Conservation (phyloP, 345 rosid species). For the Salix caprea region DNA sequence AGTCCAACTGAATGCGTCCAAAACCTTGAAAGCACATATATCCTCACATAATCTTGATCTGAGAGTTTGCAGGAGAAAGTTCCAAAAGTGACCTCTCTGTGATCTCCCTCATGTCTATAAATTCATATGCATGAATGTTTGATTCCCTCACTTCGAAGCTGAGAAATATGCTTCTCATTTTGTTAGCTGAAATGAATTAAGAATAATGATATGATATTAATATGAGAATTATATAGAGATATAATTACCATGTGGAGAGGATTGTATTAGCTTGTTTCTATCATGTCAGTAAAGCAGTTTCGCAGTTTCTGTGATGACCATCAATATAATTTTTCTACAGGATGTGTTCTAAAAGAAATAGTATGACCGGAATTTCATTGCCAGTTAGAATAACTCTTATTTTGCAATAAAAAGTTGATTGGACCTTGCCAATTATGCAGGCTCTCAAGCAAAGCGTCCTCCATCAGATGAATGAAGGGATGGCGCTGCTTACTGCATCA, state of each 20-base stretch:
- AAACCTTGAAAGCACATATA: no score
- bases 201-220: no score
- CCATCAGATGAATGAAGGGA: slow-evolving; percentile 55
- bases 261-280: background rate
- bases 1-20: no score
- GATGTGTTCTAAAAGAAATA: background rate
- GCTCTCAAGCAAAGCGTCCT: slow-evolving; percentile 63
- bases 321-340: background rate
- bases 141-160: no score
- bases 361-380: background rate
- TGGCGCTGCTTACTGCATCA: slow-evolving; percentile 44
- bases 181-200: no score
- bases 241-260: background rate
- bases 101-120: no score
- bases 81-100: no score
- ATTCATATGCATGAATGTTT: no score
- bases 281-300: background rate
- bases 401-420: background rate
- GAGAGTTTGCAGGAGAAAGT: no score
- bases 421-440: slow-evolving; percentile 28
- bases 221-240: background rate
- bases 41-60: no score
- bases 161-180: no score
- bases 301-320: background rate
- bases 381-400: background rate